Conservation (phyloP, 129 eudicot genomes). For the Tagetes patula region DNA sequence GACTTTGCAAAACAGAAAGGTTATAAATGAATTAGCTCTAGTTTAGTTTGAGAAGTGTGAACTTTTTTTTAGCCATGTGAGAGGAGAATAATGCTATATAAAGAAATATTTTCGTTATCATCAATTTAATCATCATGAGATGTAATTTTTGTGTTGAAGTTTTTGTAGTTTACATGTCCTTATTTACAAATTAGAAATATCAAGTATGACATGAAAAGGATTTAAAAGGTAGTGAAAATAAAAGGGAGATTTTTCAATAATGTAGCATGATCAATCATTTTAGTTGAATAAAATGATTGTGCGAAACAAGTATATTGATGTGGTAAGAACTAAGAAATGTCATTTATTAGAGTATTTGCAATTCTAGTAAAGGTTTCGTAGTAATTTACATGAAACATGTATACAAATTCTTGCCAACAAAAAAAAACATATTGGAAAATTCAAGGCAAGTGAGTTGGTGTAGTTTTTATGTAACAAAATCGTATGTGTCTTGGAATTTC, state of each 20-base stretch:
- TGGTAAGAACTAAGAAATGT: neutral
- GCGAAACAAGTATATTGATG: conserved; percentile 6
- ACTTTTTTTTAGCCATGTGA: too few species aligned
- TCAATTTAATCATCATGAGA: too few species aligned
- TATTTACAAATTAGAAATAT: too few species aligned
- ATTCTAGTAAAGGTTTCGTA: conserved; percentile 18
- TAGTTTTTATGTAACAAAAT: conserved; percentile 23
- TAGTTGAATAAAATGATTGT: neutral
- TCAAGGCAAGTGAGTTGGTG: conserved; percentile 17
- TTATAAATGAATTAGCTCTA: too few species aligned
- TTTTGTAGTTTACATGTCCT: too few species aligned
- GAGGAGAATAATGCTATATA: too few species aligned
- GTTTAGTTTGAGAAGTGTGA: too few species aligned
- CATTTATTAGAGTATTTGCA: conserved; percentile 29
- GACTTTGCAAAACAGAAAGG: too few species aligned
- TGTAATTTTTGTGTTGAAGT: too few species aligned
- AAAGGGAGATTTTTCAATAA: neutral
- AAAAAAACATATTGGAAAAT: conserved; percentile 13
- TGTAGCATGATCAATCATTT: neutral
- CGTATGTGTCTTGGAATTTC: conserved; percentile 10
- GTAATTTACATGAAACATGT: conserved; percentile 20
- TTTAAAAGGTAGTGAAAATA: too few species aligned
- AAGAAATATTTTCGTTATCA: too few species aligned
- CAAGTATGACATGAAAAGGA: too few species aligned
- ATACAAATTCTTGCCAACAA: conserved; percentile 16